Percentiles rank a stretch among this genome's conserved stretches.
Conservation (phyloP, 306 rosid genomes). For the Cucumis melo region DNA sequence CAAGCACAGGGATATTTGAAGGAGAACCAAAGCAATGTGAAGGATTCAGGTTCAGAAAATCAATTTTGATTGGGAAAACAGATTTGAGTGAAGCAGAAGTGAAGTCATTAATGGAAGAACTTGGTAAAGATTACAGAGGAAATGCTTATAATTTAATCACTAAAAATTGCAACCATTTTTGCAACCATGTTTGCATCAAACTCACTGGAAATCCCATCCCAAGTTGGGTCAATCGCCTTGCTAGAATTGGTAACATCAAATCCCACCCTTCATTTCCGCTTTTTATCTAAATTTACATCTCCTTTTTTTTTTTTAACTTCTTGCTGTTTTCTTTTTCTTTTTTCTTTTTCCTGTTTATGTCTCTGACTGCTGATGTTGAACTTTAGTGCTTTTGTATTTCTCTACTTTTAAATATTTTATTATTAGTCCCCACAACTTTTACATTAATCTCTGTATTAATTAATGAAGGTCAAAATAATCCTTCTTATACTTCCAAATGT, state of each 20-base stretch:
- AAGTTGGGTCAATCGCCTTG: constrained; percentile 89
- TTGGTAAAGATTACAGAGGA: constrained; percentile 56
- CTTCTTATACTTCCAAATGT: too few species aligned
- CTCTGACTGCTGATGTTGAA: neutral
- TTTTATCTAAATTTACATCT: neutral
- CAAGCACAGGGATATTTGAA: constrained; percentile 81
- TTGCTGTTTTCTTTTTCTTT: neutral
- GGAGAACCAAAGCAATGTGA: constrained; percentile 75
- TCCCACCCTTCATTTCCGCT: neutral
- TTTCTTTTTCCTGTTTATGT: too few species aligned
- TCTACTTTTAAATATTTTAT: neutral
- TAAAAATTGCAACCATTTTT: constrained; percentile 86
- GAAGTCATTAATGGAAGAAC: constrained; percentile 47
- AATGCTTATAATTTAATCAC: constrained; percentile 74
- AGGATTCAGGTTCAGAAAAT: constrained; percentile 65
- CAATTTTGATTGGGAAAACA: constrained; percentile 68
- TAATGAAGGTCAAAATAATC: too few species aligned
- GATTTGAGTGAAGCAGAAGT: constrained; percentile 39
- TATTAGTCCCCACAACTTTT: neutral
- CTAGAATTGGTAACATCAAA: constrained; percentile 49
- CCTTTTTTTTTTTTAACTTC: neutral
- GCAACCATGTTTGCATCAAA: constrained; percentile 57
- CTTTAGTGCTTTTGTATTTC: neutral
- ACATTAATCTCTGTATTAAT: neutral
- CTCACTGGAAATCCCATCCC: constrained; percentile 77